These are phyloP conservation scores for Geosmithia flava DNA, from an alignment of 2,329 filamentous ascomycete genomes.

Conservation along the genomic window DNA sequence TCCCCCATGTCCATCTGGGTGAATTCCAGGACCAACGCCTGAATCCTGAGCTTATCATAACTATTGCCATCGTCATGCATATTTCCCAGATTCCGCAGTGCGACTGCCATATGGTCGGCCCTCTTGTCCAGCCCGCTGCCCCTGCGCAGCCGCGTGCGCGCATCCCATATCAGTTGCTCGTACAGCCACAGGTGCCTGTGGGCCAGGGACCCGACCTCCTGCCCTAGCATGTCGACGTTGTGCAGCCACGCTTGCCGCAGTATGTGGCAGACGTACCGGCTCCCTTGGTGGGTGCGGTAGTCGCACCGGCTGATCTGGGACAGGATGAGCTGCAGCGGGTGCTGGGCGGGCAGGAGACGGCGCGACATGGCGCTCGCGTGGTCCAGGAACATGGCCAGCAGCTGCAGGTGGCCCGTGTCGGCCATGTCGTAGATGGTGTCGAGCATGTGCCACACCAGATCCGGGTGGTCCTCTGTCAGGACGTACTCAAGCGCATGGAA, in stretches of 20 bases:
- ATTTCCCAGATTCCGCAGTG: conserved; percentile 12
- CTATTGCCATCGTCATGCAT: conserved; percentile 6
- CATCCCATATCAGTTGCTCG: conserved; percentile 25
- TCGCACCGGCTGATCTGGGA: conserved; percentile 17
- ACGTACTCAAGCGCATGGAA: conserved; percentile 23
- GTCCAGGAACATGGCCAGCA: conserved; percentile 19
- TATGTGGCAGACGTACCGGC: conserved; percentile 17
- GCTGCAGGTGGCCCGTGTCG: conserved; percentile 18
- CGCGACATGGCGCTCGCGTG: conserved; percentile 16
- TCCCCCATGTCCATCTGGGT: conserved; percentile 24
- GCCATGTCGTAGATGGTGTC: conserved; percentile 26
- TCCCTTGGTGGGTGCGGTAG: conserved; percentile 15
- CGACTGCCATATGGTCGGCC: conserved; percentile 15
- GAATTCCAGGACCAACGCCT: conserved; percentile 21
- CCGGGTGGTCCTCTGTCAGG: conserved; percentile 21
- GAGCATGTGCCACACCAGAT: conserved; percentile 23
- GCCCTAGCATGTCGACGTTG: conserved; percentile 20
- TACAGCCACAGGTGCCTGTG: conserved; percentile 20
- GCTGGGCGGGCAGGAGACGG: conserved; percentile 15
- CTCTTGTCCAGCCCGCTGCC: conserved; percentile 15
- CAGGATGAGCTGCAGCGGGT: conserved; percentile 20
- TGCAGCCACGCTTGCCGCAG: conserved; percentile 21
- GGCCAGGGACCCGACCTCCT: conserved; percentile 15
- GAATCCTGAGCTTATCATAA: conserved; percentile 14
- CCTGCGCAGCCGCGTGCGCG: conserved; percentile 18